Evolutionary conservation across 768 basidiomycete genomes (phyloP).

Genomic region (Peribolospora baueri): DNA sequence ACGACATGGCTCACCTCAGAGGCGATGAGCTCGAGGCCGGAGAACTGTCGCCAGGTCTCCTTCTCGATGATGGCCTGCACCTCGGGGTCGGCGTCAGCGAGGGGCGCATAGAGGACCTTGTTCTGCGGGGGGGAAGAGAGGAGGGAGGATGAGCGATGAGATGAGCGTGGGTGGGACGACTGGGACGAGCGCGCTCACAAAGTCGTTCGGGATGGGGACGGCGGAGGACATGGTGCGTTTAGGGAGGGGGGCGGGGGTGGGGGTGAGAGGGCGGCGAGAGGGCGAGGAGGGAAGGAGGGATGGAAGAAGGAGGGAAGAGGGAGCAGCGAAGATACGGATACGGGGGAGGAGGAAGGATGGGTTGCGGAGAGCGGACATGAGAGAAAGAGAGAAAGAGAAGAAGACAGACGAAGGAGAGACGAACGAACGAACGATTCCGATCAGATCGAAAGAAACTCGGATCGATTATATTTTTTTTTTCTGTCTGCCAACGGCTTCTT

Average conservation of each 20-base stretch:
- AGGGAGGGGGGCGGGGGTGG: background rate
- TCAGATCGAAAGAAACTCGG: no score
- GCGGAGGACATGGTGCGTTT: conserved; percentile 7
- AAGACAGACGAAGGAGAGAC: background rate
- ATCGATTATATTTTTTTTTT: no score
- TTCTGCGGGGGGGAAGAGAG: conserved; percentile 33
- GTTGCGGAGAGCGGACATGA: background rate
- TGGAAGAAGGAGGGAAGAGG: background rate
- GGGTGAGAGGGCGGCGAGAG: background rate
- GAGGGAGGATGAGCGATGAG: background rate
- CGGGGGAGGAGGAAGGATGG: background rate
- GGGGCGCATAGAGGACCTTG: conserved; percentile 63
- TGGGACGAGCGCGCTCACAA: conserved; percentile 13
- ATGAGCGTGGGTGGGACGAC: background rate
- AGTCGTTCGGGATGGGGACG: conserved; percentile 23
- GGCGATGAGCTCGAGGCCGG: conserved; percentile 92
- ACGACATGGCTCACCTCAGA: conserved; percentile 35
- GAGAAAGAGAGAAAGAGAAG: conserved; percentile 6
- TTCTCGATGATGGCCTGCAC: conserved; percentile 93
- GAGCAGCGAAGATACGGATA: background rate
- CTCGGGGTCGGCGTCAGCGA: conserved; percentile 78
- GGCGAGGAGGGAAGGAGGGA: background rate
- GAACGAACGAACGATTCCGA: no score
- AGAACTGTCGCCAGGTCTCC: conserved; percentile 95
- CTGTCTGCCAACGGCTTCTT: no score